Conservation (phyloP, 2,329 filamentous ascomycete species). For the Tolypocladium pustulatum region DNA sequence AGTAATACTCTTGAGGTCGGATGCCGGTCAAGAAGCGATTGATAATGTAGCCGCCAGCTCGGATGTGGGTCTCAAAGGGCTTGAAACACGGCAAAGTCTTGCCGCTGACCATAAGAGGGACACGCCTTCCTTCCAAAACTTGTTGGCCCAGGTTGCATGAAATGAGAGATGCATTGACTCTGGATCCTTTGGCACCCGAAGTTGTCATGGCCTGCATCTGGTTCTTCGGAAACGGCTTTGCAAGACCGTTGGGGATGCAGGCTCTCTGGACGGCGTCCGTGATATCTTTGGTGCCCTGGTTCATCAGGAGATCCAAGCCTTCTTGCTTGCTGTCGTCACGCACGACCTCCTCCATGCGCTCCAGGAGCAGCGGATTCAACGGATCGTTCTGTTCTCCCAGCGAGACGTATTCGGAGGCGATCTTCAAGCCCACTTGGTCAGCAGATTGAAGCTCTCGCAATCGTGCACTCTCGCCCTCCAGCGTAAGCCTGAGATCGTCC, state of each 20-base stretch:
- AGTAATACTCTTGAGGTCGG: conserved; percentile 95
- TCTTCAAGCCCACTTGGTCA: conserved; percentile 59
- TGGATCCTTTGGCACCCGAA: conserved; percentile 86
- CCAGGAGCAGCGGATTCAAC: conserved; percentile 60
- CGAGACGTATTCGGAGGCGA: conserved; percentile 82
- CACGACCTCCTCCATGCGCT: conserved; percentile 77
- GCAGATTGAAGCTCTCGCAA: conserved; percentile 59
- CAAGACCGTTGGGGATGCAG: conserved; percentile 72
- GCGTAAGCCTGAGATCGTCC: conserved; percentile 82
- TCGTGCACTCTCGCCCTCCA: conserved; percentile 63
- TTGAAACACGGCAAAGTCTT: conserved; percentile 93
- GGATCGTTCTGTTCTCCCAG: conserved; percentile 55
- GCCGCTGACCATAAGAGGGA: conserved; percentile 95
- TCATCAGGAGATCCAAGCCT: conserved; percentile 81
- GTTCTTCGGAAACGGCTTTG: conserved; percentile 90
- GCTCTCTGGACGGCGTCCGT: conserved; percentile 68
- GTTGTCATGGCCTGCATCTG: conserved; percentile 99
- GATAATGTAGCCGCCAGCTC: conserved; percentile 87
- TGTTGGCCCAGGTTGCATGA: conserved; percentile 97
- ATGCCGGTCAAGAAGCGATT: conserved; percentile 98
- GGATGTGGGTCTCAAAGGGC: conserved; percentile 78
- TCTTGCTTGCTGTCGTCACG: conserved; percentile 87
- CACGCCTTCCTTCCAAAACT: conserved; percentile 86
- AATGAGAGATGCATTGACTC: conserved; percentile 94
- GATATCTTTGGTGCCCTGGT: conserved; percentile 55